phyloP scores from a whole-genome alignment of 2,329 filamentous ascomycete genomes.

The Coleophoma eucalyptorum region DNA sequence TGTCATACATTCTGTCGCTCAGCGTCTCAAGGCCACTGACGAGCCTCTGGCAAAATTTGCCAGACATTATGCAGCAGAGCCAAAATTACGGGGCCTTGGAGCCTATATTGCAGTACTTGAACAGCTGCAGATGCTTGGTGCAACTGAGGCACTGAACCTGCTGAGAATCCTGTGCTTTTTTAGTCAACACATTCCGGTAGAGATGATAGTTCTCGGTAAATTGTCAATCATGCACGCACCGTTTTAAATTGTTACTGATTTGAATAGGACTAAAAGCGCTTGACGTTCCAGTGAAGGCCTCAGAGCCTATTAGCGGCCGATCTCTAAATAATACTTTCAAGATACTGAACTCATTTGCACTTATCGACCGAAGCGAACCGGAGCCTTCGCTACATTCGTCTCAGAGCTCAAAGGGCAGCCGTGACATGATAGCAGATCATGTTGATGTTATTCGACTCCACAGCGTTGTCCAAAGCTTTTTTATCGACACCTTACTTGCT shows the following conservation, averaged over 20 bases:
- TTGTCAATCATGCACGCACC: background rate
- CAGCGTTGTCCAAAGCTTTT: constrained; percentile 49
- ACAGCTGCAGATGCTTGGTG: constrained; percentile 42
- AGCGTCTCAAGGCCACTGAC: constrained; percentile 54
- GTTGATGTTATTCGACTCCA: constrained; percentile 48
- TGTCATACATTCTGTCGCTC: constrained; percentile 64
- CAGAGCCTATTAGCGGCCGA: constrained; percentile 26
- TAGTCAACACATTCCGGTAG: constrained; percentile 61
- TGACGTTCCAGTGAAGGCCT: constrained; percentile 43
- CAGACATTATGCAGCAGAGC: constrained; percentile 50
- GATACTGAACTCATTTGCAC: constrained; percentile 46
- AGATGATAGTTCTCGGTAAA: constrained; percentile 56
- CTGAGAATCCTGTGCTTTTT: constrained; percentile 64
- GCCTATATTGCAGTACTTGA: constrained; percentile 45
- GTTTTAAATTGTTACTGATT: constrained; percentile 2
- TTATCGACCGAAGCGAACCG: constrained; percentile 46
- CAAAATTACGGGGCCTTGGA: constrained; percentile 45
- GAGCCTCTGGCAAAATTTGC: constrained; percentile 60
- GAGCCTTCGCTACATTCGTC: constrained; percentile 23
- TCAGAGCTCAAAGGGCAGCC: constrained; percentile 31
- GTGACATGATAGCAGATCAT: constrained; percentile 37
- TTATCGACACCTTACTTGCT: constrained; percentile 39
- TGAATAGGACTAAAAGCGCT: constrained; percentile 39
- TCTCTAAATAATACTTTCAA: constrained; percentile 42
- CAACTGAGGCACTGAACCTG: constrained; percentile 55